A percentile compares a stretch with the other conserved stretches of the same genome.
These are phyloP conservation scores for Amanita rimosa DNA, from an alignment of 768 basidiomycete species.

Conservation along the genomic window DNA sequence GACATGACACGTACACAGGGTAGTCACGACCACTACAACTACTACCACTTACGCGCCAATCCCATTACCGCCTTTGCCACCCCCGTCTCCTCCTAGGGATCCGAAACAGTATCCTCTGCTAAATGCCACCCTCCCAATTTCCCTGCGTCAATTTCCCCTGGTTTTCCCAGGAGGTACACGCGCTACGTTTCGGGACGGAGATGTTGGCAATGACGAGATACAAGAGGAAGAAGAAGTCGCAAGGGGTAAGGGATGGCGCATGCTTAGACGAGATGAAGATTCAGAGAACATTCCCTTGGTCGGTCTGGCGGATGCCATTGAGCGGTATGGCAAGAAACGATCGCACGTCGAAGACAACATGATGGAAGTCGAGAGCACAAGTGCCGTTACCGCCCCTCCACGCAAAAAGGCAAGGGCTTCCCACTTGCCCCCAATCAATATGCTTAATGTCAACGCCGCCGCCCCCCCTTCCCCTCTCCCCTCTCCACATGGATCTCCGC, in stretches of 20 bases:
- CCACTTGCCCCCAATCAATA: constrained; percentile 46
- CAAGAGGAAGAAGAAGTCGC: constrained; percentile 60
- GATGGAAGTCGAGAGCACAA: constrained; percentile 37
- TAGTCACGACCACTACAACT: constrained; percentile 86
- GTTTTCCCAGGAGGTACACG: constrained; percentile 73
- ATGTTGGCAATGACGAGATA: constrained; percentile 52
- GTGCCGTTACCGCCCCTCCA: constrained; percentile 43
- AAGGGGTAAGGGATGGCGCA: constrained; percentile 62
- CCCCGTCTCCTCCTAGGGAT: constrained; percentile 63
- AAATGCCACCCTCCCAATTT: constrained; percentile 62
- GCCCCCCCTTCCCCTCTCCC: constrained; percentile 80
- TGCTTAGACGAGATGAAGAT: constrained; percentile 58
- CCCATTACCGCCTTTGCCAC: constrained; percentile 61
- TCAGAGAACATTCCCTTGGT: constrained; percentile 39
- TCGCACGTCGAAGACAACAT: constrained; percentile 48
- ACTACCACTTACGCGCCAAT: constrained; percentile 89
- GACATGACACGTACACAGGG: constrained; percentile 32
- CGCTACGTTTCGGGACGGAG: constrained; percentile 70
- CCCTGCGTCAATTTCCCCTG: constrained; percentile 64
- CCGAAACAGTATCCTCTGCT: constrained; percentile 72
- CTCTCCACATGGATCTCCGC: constrained; percentile 77
- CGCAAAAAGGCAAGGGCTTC: constrained; percentile 70
- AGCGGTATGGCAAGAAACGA: constrained; percentile 81
- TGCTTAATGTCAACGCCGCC: constrained; percentile 56
- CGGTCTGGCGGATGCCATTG: constrained; percentile 69